Evolutionary conservation across 2,329 filamentous ascomycete species (phyloP).

Genomic region (Colletotrichum chrysophilum): DNA sequence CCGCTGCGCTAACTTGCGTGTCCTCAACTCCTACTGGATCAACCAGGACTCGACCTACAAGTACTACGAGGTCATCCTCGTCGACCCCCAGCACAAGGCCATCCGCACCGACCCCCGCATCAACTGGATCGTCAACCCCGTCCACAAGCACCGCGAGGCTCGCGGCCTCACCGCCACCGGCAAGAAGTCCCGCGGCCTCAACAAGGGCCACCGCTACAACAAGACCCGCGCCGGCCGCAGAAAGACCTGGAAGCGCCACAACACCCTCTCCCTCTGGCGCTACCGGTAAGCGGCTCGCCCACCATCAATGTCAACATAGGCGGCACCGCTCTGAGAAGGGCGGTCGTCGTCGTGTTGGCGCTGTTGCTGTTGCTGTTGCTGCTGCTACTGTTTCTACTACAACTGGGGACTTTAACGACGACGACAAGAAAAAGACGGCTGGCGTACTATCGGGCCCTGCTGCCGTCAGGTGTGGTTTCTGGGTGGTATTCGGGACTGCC

Average conservation of each 20-base stretch:
- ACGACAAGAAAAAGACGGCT: constrained; percentile 9
- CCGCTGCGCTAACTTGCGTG: constrained; percentile 97
- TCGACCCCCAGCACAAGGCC: constrained; percentile 99
- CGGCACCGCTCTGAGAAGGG: not conserved
- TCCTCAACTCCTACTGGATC: constrained; percentile 99
- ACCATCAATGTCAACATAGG: not conserved
- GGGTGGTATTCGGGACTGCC: constrained; percentile 16
- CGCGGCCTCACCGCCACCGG: constrained; percentile 97
- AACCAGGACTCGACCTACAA: constrained; percentile 99
- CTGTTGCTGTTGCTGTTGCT: not conserved
- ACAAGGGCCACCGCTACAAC: constrained; percentile 99
- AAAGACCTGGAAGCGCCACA: constrained; percentile 99
- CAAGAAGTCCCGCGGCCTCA: constrained; percentile 99
- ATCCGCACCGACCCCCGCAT: constrained; percentile 99
- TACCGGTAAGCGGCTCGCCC: constrained; percentile 74
- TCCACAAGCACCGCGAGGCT: constrained; percentile 99
- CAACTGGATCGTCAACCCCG: constrained; percentile 99
- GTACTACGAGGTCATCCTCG: constrained; percentile 99
- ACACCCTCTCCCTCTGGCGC: constrained; percentile 98
- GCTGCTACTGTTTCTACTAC: not conserved
- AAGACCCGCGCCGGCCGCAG: constrained; percentile 96
- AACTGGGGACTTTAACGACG: not conserved
- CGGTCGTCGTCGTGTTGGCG: not conserved
- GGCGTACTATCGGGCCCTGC: not conserved
- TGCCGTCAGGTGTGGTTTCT: not conserved